Evolutionary conservation across 495 filamentous ascomycete genomes (phyloP).

Genomic region (Acidomyces sp.): DNA sequence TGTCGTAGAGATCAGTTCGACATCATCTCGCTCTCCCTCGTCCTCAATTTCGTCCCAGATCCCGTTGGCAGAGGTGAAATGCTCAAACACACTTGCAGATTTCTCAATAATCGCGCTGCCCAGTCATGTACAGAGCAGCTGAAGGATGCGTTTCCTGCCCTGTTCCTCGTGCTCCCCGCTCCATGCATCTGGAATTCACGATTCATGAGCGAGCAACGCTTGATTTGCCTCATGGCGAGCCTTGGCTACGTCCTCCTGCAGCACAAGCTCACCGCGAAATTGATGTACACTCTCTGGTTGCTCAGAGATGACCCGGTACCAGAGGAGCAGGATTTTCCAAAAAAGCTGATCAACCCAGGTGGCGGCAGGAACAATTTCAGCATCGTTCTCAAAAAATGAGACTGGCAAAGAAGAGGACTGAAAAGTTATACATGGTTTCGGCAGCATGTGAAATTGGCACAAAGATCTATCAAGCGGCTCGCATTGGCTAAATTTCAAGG

Average conservation of each 20-base stretch:
- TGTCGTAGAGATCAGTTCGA: constrained; percentile 62
- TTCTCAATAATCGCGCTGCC: constrained; percentile 36
- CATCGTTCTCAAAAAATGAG: no score
- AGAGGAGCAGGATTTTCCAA: constrained; percentile 41
- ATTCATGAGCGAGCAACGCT: constrained; percentile 64
- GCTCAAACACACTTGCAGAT: constrained; percentile 60
- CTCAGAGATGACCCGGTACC: constrained; percentile 24
- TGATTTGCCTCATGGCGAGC: constrained; percentile 59
- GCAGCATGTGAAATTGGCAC: no score
- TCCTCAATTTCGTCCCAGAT: constrained; percentile 85
- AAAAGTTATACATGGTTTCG: no score
- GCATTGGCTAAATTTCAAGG: no score
- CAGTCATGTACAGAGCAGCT: not conserved
- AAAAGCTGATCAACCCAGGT: constrained; percentile 63
- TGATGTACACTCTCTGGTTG: constrained; percentile 82
- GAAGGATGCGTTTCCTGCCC: constrained; percentile 45
- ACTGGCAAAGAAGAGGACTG: no score
- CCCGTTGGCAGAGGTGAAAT: constrained; percentile 68
- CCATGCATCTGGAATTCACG: constrained; percentile 85
- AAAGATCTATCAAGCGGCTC: no score
- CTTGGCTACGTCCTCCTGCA: constrained; percentile 56
- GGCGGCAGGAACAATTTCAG: constrained; percentile 77
- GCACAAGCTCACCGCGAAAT: constrained; percentile 63
- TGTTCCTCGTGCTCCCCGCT: constrained; percentile 84
- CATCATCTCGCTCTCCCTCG: constrained; percentile 82